A percentile compares a stretch with the other conserved stretches of the same genome.
Evolutionary conservation across 2,329 filamentous ascomycete species (phyloP).

Genomic region (Laburnicola sp.): DNA sequence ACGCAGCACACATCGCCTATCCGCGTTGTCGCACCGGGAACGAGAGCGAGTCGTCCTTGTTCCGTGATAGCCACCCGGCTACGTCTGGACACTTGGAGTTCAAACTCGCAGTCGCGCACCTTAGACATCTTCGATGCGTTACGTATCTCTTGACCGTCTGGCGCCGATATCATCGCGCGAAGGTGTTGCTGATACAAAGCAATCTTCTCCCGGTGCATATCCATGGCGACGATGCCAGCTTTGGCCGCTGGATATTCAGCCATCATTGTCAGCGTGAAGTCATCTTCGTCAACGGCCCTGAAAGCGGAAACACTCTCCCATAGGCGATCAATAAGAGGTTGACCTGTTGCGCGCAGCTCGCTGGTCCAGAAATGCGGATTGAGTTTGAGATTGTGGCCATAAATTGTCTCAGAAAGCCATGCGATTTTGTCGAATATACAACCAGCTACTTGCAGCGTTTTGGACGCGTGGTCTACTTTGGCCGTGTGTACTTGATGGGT

Average conservation of each 20-base stretch:
- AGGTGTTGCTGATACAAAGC: not conserved
- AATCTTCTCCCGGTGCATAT: not conserved
- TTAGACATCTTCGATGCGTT: not conserved
- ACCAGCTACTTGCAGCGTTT: not conserved
- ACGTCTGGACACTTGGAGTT: not conserved
- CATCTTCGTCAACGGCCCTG: not conserved
- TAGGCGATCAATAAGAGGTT: not conserved
- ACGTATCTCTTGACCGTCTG: not conserved
- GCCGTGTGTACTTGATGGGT: not conserved
- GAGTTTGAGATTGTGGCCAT: not conserved
- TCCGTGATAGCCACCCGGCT: not conserved
- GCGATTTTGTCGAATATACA: not conserved
- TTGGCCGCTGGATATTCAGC: not conserved
- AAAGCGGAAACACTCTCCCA: not conserved
- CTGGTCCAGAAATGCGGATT: not conserved
- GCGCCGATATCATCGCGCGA: not conserved
- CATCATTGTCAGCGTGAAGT: not conserved
- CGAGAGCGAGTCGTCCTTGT: slow-evolving; percentile 1
- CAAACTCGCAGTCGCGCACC: not conserved
- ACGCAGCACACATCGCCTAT: slow-evolving; percentile 5
- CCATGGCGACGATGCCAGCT: not conserved
- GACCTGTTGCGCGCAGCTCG: not conserved
- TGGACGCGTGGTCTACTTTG: not conserved
- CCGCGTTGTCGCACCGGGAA: not conserved
- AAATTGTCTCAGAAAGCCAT: not conserved